Evolutionary conservation across 179 eudicot genomes (phyloP).

Genomic region (Vitellaria paradoxa): DNA sequence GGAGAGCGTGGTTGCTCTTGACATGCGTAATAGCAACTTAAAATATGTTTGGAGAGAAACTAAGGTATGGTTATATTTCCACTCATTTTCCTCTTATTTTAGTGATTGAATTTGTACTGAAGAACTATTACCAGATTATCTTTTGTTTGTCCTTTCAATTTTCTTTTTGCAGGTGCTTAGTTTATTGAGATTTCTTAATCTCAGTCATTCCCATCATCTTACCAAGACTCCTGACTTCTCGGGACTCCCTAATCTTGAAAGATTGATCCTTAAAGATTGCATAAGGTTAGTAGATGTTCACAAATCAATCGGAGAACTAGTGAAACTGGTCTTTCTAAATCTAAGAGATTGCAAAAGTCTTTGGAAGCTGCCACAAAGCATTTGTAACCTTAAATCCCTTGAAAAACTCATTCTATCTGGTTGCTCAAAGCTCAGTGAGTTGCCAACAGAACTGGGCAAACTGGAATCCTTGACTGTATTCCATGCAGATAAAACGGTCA

Average conservation of each 20-base stretch:
- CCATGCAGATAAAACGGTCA: constrained; percentile 3
- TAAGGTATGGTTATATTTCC: constrained; percentile 4
- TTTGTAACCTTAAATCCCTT: constrained; percentile 13
- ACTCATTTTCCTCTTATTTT: not conserved
- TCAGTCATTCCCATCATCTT: constrained; percentile 11
- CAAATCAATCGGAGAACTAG: constrained; percentile 13
- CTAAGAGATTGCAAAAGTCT: constrained; percentile 13
- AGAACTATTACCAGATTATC: not conserved
- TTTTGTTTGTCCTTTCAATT: not conserved
- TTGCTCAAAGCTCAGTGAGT: constrained; percentile 11
- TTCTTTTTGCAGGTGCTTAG: not conserved
- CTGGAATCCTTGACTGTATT: constrained; percentile 7
- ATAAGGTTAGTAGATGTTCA: constrained; percentile 8
- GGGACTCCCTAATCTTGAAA: constrained; percentile 5
- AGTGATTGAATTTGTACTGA: not conserved
- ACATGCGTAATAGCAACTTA: constrained; percentile 14
- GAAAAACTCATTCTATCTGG: constrained; percentile 7
- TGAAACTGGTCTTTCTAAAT: not conserved
- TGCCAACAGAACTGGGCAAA: constrained; percentile 10
- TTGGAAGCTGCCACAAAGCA: constrained; percentile 2
- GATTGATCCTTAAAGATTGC: constrained; percentile 12
- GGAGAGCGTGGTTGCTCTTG: constrained; percentile 17
- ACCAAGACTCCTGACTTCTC: constrained; percentile 11
- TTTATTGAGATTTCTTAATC: constrained; percentile 13
- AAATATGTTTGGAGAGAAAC: constrained; percentile 8